A percentile compares a stretch with the other conserved stretches of the same genome.
These are phyloP conservation scores for Lipomyces yamanashiensis DNA, from an alignment of 805 yeast species.

Conservation along the genomic window DNA sequence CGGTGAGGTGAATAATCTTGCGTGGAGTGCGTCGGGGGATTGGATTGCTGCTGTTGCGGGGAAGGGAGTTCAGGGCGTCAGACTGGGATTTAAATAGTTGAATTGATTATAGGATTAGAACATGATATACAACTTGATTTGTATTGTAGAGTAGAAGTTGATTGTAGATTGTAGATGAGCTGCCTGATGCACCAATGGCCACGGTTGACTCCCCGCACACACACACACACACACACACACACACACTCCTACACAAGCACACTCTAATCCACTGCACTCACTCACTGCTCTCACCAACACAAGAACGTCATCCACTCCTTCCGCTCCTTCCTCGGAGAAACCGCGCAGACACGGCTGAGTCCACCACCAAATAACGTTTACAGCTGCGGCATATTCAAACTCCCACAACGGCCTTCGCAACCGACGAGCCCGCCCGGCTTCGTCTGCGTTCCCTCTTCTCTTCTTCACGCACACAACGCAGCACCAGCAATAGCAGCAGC, in stretches of 20 bases:
- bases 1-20: conserved; percentile 74
- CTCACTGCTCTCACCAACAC: too few species aligned
- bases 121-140: neutral
- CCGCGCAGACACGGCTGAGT: too few species aligned
- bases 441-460: neutral
- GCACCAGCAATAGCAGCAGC: too few species aligned
- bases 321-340: too few species aligned
- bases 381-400: neutral
- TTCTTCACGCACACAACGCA: neutral
- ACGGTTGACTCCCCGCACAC: too few species aligned
- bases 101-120: neutral
- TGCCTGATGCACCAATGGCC: too few species aligned
- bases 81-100: conserved; percentile 8
- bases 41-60: conserved; percentile 83
- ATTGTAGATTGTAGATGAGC: neutral
- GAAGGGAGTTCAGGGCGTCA: conserved; percentile 66
- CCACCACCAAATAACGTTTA: neutral
- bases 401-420: neutral
- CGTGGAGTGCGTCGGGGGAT: conserved; percentile 74
- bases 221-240: too few species aligned
- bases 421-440: neutral
- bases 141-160: neutral
- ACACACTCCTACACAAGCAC: too few species aligned
- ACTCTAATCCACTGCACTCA: too few species aligned
- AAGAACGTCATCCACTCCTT: too few species aligned